These are phyloP conservation scores for Penicillium sp. DNA, from an alignment of 2,329 filamentous ascomycete genomes.

Conservation along the genomic window DNA sequence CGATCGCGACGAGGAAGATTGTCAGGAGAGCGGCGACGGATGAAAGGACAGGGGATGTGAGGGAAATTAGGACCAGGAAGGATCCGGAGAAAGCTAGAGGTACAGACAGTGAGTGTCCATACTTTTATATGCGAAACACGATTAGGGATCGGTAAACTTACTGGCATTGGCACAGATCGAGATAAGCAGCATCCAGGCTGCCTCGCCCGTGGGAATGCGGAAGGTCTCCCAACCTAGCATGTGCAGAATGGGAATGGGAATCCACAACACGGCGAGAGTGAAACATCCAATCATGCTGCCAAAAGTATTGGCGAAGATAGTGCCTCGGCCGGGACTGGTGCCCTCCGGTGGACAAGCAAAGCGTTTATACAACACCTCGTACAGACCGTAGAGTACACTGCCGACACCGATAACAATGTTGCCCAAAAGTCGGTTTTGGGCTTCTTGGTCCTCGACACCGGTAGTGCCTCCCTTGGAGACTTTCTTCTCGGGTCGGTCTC, in stretches of 20 bases:
- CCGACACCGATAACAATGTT: conserved; percentile 92
- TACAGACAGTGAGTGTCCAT: conserved; percentile 12
- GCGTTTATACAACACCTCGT: conserved; percentile 96
- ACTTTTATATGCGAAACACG: background rate
- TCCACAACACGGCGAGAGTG: conserved; percentile 86
- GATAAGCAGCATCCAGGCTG: conserved; percentile 78
- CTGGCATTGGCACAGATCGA: conserved; percentile 85
- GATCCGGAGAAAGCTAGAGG: conserved; percentile 77
- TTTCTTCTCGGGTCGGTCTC: conserved; percentile 69
- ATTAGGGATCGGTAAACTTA: conserved; percentile 45
- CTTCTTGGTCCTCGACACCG: conserved; percentile 51
- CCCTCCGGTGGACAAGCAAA: conserved; percentile 92
- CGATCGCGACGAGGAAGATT: conserved; percentile 93
- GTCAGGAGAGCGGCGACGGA: conserved; percentile 92
- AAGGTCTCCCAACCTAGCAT: conserved; percentile 79
- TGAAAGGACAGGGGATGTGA: conserved; percentile 90
- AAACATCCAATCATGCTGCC: conserved; percentile 86
- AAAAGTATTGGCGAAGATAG: conserved; percentile 94
- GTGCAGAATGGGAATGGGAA: conserved; percentile 86
- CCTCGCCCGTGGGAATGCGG: conserved; percentile 76
- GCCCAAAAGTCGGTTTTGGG: conserved; percentile 74
- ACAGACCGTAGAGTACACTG: conserved; percentile 91
- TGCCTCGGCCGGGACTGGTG: conserved; percentile 80
- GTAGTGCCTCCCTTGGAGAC: conserved; percentile 44
- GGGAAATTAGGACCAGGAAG: conserved; percentile 88